A percentile compares a stretch with the other conserved stretches of the same genome.
phyloP scores from a whole-genome alignment of 2,329 filamentous ascomycete genomes.

The Penicillium italicum region DNA sequence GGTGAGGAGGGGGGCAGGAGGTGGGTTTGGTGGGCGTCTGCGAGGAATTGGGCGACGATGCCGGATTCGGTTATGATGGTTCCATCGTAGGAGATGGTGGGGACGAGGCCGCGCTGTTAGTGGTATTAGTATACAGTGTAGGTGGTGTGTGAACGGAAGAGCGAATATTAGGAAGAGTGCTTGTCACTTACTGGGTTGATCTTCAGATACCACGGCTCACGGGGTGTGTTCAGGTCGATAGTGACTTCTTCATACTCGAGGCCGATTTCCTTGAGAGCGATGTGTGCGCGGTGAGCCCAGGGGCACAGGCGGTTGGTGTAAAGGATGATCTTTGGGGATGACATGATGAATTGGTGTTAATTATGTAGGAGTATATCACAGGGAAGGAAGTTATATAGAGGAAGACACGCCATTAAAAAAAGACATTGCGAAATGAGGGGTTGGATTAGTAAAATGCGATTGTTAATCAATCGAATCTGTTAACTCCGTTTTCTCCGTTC shows the following conservation, averaged over 20 bases:
- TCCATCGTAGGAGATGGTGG: constrained; percentile 63
- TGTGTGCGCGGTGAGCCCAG: constrained; percentile 73
- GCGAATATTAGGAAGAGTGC: not conserved
- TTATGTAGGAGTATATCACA: constrained; percentile 11
- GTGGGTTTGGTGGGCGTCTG: constrained; percentile 65
- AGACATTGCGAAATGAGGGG: constrained; percentile 21
- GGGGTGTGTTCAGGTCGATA: constrained; percentile 66
- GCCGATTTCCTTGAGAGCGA: constrained; percentile 63
- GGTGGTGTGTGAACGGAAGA: not conserved
- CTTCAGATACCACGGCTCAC: constrained; percentile 69
- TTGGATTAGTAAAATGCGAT: constrained; percentile 25
- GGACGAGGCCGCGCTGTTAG: constrained; percentile 65
- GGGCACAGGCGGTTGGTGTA: constrained; percentile 70
- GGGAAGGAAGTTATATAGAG: constrained; percentile 6
- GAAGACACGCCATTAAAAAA: constrained; percentile 14
- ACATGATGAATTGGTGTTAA: constrained; percentile 22
- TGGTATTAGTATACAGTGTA: not conserved
- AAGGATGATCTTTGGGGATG: constrained; percentile 55
- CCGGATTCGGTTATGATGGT: constrained; percentile 71
- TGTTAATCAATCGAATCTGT: constrained; percentile 16
- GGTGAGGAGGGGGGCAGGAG: constrained; percentile 56
- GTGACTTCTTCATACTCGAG: constrained; percentile 66
- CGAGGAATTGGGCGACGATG: constrained; percentile 65
- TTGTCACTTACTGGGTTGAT: constrained; percentile 60
- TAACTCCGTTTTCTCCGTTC: constrained; percentile 3